Percentiles rank a stretch among this genome's conserved stretches.
Evolutionary conservation across 2,329 filamentous ascomycete species (phyloP).

Genomic region (Fusarium sp.): DNA sequence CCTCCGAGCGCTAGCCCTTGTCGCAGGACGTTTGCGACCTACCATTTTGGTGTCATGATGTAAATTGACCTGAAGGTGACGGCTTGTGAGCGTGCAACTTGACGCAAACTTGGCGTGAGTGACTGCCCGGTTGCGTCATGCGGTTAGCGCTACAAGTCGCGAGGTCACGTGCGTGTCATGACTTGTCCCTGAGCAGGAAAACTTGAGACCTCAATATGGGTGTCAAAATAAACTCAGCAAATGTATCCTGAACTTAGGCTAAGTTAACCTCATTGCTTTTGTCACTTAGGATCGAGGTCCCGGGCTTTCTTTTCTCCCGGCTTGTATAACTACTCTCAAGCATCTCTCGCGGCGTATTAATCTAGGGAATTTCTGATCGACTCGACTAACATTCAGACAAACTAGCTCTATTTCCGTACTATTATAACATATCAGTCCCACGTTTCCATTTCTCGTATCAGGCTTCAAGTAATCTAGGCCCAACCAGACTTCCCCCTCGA

Average conservation of each 20-base stretch:
- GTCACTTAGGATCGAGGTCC: not conserved
- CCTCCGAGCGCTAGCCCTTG: conserved; percentile 34
- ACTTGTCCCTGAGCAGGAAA: not conserved
- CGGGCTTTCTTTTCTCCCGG: not conserved
- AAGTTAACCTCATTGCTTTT: not conserved
- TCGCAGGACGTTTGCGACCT: conserved; percentile 42
- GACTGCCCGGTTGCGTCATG: conserved; percentile 41
- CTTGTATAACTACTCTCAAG: not conserved
- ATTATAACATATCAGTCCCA: not conserved
- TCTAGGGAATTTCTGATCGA: not conserved
- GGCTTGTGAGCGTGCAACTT: conserved; percentile 1
- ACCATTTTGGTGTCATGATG: conserved; percentile 41
- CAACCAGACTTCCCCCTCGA: not conserved
- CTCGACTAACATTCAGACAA: not conserved
- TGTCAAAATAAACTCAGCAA: not conserved
- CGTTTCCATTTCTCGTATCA: not conserved
- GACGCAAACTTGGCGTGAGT: conserved; percentile 24
- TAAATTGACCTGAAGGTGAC: not conserved
- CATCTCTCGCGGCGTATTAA: not conserved
- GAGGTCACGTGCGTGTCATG: conserved; percentile 24
- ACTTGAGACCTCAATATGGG: not conserved
- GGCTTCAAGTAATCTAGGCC: not conserved
- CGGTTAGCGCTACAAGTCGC: conserved; percentile 10
- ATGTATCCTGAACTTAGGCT: not conserved
- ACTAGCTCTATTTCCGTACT: not conserved